These are phyloP conservation scores for Phytophthora sp. DNA, from an alignment of 352 stramenopile genomes.

Conservation along the genomic window DNA sequence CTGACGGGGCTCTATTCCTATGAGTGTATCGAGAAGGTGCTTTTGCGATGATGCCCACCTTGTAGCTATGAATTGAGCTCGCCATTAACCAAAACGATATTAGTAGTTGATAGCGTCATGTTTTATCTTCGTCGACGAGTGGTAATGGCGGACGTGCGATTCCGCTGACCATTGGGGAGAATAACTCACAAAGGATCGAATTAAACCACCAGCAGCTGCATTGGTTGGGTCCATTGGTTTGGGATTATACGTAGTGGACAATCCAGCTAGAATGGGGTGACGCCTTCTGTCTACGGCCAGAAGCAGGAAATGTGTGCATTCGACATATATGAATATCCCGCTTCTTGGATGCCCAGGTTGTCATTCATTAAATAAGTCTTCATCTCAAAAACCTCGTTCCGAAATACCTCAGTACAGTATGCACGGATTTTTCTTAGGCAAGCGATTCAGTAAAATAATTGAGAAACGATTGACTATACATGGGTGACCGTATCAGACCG, in stretches of 20 bases:
- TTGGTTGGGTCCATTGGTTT: conserved; percentile 16
- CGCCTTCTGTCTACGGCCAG: conserved; percentile 17
- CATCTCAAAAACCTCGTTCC: too few relatives aligned
- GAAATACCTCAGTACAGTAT: too few relatives aligned
- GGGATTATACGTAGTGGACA: too few relatives aligned
- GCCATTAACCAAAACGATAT: not conserved
- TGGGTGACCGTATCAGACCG: too few relatives aligned
- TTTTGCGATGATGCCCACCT: not conserved
- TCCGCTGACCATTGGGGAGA: not conserved
- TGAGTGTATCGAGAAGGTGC: too few relatives aligned
- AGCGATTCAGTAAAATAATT: too few relatives aligned
- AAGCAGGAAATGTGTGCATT: conserved; percentile 10
- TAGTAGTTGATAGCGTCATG: conserved; percentile 2
- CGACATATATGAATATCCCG: too few relatives aligned
- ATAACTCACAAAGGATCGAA: conserved; percentile 1
- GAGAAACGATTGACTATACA: too few relatives aligned
- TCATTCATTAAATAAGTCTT: too few relatives aligned
- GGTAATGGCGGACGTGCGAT: not conserved
- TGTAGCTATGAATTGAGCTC: not conserved
- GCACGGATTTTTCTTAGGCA: too few relatives aligned
- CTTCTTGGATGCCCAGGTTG: too few relatives aligned
- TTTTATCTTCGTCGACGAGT: conserved; percentile 12
- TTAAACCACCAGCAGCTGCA: not conserved
- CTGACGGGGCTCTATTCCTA: too few relatives aligned
- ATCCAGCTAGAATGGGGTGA: conserved; percentile 9